Base-by-base conservation (phyloP, 208 protist genomes). In the Leishmania major region DNA sequence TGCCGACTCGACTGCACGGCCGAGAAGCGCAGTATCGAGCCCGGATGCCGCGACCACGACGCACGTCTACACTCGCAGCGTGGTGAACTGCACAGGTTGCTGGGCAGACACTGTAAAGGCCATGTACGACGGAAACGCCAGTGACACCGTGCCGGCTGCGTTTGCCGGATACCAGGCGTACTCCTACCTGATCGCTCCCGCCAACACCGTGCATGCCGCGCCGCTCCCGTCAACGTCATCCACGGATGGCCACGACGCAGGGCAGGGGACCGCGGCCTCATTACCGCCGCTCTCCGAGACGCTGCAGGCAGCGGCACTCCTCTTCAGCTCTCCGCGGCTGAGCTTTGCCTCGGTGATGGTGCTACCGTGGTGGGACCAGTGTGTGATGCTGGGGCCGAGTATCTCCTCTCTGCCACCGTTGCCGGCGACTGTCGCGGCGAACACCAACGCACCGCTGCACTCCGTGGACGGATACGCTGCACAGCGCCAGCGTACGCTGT, bases 81-180 rank as follows among this genome's bases (percentile, higher is more conserved):
- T 97, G 6, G 79, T 95, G 10, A 96, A 95, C 85, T 97, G 94
- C 84, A 67, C 87, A 1, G 94, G 93, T 28, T 83, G 87, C 71
- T 88, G 88, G 87, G 92, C 80, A 0, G 93, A 96, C 76, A 80
- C 88, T 31, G 91, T 96, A 31, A 88, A 85, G 60, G 67, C 78
- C 35, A 78, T 92, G 73, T 81, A 91, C 43, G 86, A 89, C 28
- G 77, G 69, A 60, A 95, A 90, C 73, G 72, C 84, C 1, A 49
- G 55, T 43, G 85, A 89, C 57, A 64, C 73, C 6, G 78, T 88
- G 6, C 91, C 91, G 2, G 22, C 60, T 17, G 89, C 84, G 1
- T 83, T 90, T 35, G 87, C 83, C 17, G 81, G 88, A 3, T 88
- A 90, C 76, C 79, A 88, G 67, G 79, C 82, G 6, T 90, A 85